phyloP scores from a whole-genome alignment of 768 basidiomycete genomes.

The Tricholoma terreum region DNA sequence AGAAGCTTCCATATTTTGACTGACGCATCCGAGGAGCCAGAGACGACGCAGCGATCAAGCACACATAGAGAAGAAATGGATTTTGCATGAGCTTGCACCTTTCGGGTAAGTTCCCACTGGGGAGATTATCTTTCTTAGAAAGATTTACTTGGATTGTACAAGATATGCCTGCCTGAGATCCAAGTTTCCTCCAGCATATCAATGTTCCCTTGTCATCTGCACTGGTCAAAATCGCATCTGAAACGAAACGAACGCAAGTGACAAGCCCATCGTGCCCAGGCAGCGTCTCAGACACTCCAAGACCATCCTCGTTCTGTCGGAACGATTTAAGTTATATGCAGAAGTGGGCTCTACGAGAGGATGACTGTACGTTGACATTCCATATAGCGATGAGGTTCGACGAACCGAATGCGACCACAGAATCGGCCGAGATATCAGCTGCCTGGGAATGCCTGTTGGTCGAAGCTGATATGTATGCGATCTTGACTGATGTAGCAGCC shows the following conservation, averaged over 20 bases:
- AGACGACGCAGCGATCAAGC: conserved; percentile 50
- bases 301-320: conserved; percentile 43
- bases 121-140: conserved; percentile 15
- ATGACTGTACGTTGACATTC: conserved; percentile 35
- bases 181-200: conserved; percentile 55
- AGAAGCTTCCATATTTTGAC: conserved; percentile 71
- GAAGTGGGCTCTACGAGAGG: not conserved
- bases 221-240: conserved; percentile 51
- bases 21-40: conserved; percentile 79
- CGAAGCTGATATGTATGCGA: conserved; percentile 43
- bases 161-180: conserved; percentile 36
- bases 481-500: conserved; percentile 21
- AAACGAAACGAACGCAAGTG: conserved; percentile 72
- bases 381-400: conserved; percentile 45
- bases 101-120: conserved; percentile 55
- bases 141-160: conserved; percentile 12
- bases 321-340: conserved; percentile 5
- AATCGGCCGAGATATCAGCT: conserved; percentile 44
- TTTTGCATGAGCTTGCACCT: conserved; percentile 59
- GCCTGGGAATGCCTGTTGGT: conserved; percentile 47
- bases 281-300: conserved; percentile 65
- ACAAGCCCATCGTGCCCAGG: conserved; percentile 72
- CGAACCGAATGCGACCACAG: conserved; percentile 45
- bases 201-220: conserved; percentile 76
- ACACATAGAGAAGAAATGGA: conserved; percentile 68